phyloP scores from a whole-genome alignment of 169 alveolate species.

The Cryptosporidium viatorum region DNA sequence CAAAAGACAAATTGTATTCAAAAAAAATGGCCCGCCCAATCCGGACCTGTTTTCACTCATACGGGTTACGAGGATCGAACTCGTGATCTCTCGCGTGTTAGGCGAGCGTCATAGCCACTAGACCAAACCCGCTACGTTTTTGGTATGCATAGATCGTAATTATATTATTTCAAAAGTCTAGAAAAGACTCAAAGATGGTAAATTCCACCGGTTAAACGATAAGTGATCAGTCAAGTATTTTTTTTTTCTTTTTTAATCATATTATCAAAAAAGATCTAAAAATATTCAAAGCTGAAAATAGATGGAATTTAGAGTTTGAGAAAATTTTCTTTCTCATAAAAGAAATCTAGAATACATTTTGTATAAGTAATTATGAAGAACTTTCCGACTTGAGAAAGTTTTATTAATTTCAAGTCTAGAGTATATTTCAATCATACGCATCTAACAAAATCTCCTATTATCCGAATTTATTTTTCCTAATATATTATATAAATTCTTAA shows the following conservation, averaged over 20 bases:
- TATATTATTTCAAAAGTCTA: neutral
- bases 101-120: constrained; percentile 95
- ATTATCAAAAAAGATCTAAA: neutral
- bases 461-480: too few relatives aligned
- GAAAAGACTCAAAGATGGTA: neutral
- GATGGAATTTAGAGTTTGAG: too few relatives aligned
- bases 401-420: too few relatives aligned
- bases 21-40: constrained; percentile 21
- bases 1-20: neutral
- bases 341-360: too few relatives aligned
- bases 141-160: neutral
- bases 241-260: too few relatives aligned
- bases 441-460: too few relatives aligned
- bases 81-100: constrained; percentile 94
- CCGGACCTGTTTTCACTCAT: neutral
- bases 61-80: constrained; percentile 95
- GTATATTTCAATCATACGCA: neutral
- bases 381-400: too few relatives aligned
- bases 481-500: neutral
- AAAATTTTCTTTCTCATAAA: too few relatives aligned
- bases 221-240: neutral
- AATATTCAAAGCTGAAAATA: neutral
- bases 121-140: constrained; percentile 90
- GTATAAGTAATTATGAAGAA: too few relatives aligned
- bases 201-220: neutral